A percentile compares a stretch with the other conserved stretches of the same genome.
Conservation (phyloP, 169 alveolate genomes). For the Eimeria acervulina region DNA sequence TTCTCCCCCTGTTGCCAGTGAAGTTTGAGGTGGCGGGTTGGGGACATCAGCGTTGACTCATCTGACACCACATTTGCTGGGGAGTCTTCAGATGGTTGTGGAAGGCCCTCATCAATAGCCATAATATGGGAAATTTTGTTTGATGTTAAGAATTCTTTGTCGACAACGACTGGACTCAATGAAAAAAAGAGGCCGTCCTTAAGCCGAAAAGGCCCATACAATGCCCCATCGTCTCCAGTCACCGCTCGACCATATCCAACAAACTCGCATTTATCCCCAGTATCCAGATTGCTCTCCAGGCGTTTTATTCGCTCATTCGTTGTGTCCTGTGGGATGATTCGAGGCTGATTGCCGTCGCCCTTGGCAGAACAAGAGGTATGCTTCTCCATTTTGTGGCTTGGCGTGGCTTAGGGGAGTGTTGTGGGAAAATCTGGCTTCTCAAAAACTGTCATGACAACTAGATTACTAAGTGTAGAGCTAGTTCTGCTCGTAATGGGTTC, state of each 20-base stretch:
- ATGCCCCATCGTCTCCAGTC: neutral
- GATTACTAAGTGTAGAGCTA: neutral
- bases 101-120: slow-evolving; percentile 22
- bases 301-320: neutral
- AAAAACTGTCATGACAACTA: neutral
- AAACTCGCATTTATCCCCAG: slow-evolving; percentile 1
- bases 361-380: neutral
- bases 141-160: neutral
- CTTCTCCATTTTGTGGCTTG: neutral
- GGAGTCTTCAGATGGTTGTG: neutral
- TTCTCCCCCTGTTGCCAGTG: neutral
- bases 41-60: neutral
- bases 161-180: neutral
- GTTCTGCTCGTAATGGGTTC: neutral
- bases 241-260: neutral
- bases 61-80: neutral
- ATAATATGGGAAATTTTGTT: slow-evolving; percentile 58
- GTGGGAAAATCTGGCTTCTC: neutral
- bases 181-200: slow-evolving; percentile 64
- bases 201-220: slow-evolving; percentile 52
- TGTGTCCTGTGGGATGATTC: neutral
- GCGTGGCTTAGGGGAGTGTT: neutral
- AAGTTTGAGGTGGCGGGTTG: slow-evolving; percentile 21
- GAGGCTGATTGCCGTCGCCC: neutral
- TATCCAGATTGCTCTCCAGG: neutral